These are phyloP conservation scores for Blastomyces emzantsi DNA, from an alignment of 2,329 filamentous ascomycete genomes.

Conservation along the genomic window DNA sequence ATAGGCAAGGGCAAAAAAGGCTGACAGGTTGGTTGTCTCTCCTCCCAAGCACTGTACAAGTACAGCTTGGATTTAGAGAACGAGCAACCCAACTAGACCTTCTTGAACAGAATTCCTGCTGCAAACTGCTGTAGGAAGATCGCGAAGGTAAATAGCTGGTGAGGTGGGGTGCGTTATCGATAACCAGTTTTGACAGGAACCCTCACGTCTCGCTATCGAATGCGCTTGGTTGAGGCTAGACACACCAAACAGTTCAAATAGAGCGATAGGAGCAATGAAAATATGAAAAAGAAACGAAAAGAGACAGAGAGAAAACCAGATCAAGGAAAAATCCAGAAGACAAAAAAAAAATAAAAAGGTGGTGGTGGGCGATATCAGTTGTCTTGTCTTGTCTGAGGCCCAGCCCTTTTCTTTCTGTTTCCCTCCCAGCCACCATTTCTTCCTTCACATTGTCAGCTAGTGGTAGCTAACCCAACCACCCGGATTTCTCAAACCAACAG, in stretches of 20 bases:
- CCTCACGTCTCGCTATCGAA: not conserved
- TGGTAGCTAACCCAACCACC: not conserved
- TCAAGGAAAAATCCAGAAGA: slow-evolving; percentile 10
- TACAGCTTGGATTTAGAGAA: not conserved
- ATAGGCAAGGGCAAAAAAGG: not conserved
- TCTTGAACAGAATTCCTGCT: not conserved
- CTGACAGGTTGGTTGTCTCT: not conserved
- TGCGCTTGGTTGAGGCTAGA: not conserved
- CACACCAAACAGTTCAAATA: not conserved
- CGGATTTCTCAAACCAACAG: not conserved
- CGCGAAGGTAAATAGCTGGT: not conserved
- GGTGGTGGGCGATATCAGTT: slow-evolving; percentile 8
- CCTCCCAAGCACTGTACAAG: not conserved
- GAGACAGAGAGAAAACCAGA: slow-evolving; percentile 13
- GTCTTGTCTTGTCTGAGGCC: not conserved
- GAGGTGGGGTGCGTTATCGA: not conserved
- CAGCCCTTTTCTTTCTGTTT: slow-evolving; percentile 15
- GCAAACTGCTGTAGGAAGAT: not conserved
- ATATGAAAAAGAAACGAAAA: slow-evolving; percentile 8
- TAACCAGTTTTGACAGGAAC: too few relatives aligned
- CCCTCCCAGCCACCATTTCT: slow-evolving; percentile 11
- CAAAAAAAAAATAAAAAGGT: slow-evolving; percentile 13
- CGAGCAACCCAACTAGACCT: not conserved
- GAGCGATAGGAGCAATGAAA: slow-evolving; percentile 2
- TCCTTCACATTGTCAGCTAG: not conserved